phyloP scores from a whole-genome alignment of 306 rosid genomes.

The Vicia villosa region DNA sequence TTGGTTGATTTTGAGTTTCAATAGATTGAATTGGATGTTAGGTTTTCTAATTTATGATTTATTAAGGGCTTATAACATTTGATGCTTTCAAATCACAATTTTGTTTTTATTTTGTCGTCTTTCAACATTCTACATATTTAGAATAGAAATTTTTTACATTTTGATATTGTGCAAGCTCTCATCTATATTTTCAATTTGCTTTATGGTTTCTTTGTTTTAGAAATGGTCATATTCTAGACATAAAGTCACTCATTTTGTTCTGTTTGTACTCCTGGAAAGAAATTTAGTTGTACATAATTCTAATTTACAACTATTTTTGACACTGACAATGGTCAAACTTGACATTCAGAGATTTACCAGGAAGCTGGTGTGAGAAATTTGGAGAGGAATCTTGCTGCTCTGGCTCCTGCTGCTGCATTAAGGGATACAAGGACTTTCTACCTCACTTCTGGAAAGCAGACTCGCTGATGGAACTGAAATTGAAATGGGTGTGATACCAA shows the following conservation, averaged over 20 bases:
- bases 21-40: too few species aligned
- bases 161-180: too few species aligned
- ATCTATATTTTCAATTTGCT: too few species aligned
- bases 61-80: too few species aligned
- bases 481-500: constrained; percentile 97
- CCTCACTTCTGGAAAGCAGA: constrained; percentile 90
- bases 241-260: constrained; percentile 4
- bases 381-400: constrained; percentile 89
- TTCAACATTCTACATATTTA: too few species aligned
- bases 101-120: too few species aligned
- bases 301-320: constrained; percentile 36
- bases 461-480: constrained; percentile 89
- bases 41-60: too few species aligned
- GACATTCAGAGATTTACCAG: constrained; percentile 89
- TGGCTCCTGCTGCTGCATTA: constrained; percentile 99
- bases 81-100: too few species aligned
- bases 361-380: constrained; percentile 98
- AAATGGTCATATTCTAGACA: background rate
- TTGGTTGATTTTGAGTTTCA: too few species aligned
- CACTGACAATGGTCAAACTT: constrained; percentile 76
- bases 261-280: constrained; percentile 6
- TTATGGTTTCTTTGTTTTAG: background rate
- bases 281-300: background rate
- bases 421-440: constrained; percentile 72
- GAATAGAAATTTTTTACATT: too few species aligned